These are phyloP conservation scores for Pseudoperonospora humuli DNA, from an alignment of 352 stramenopile species.

Conservation along the genomic window DNA sequence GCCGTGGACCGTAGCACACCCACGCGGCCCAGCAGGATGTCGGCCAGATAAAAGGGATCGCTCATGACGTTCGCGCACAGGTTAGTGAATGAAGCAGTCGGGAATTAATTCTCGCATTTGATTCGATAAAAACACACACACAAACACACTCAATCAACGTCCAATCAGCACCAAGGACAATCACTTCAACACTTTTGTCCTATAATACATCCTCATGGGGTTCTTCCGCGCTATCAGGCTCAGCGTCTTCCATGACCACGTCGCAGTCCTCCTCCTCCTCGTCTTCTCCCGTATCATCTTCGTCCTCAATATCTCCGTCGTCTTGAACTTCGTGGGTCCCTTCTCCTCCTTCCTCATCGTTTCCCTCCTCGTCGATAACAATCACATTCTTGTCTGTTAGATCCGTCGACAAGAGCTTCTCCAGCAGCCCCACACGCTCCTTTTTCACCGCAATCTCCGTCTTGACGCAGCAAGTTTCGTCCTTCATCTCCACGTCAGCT, in stretches of 20 bases:
- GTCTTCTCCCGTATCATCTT: conserved; percentile 29
- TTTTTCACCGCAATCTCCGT: conserved; percentile 20
- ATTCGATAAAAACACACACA: conserved; percentile 27
- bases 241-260: conserved; percentile 12
- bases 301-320: conserved; percentile 19
- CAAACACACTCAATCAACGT: conserved; percentile 18
- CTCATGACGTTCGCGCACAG: conserved; percentile 38
- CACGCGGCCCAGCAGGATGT: conserved; percentile 78
- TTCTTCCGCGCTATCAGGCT: conserved; percentile 7
- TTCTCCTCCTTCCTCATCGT: conserved; percentile 21
- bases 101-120: background rate
- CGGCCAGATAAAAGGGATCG: conserved; percentile 81
- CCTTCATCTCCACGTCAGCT: conserved; percentile 25
- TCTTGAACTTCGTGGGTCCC: conserved; percentile 4
- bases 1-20: conserved; percentile 76
- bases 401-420: conserved; percentile 43
- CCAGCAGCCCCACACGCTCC: conserved; percentile 31
- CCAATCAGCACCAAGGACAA: conserved; percentile 10
- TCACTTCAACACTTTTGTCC: conserved; percentile 34
- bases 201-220: conserved; percentile 14
- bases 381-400: conserved; percentile 38
- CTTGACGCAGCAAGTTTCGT: conserved; percentile 13
- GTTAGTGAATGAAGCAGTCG: conserved; percentile 5
- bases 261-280: conserved; percentile 18
- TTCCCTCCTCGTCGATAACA: conserved; percentile 52